These are phyloP conservation scores for Aegilops bicornis DNA, from an alignment of 176 grass and related monocot genomes.

Conservation along the genomic window DNA sequence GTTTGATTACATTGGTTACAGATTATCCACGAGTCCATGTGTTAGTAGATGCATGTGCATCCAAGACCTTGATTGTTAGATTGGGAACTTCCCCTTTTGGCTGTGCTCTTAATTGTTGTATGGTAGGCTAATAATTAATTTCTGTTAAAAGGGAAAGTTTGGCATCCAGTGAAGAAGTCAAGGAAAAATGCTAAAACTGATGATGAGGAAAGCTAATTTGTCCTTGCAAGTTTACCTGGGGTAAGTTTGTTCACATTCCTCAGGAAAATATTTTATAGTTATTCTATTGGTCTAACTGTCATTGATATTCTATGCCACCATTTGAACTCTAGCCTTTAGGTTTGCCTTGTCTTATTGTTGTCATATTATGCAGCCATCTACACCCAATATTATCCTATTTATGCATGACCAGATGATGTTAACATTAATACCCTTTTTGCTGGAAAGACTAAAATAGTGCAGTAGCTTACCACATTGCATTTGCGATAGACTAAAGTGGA, in stretches of 20 bases:
- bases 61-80: not conserved
- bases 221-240: conserved; percentile 11
- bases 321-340: conserved; percentile 1
- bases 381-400: not conserved
- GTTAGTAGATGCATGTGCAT: conserved; percentile 1
- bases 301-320: not conserved
- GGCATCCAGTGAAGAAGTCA: conserved; percentile 43
- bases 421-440: not conserved
- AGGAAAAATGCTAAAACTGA: conserved; percentile 56
- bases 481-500: not conserved
- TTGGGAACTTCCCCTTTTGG: not conserved
- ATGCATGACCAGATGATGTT: not conserved
- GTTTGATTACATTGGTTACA: not conserved
- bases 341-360: conserved; percentile 5
- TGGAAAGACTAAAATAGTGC: not conserved
- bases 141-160: conserved; percentile 49
- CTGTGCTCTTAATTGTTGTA: conserved; percentile 6
- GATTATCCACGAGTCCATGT: not conserved
- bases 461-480: not conserved
- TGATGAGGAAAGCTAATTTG: conserved; percentile 61
- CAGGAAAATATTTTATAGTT: not conserved
- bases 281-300: not conserved
- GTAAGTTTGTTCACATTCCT: conserved; percentile 35
- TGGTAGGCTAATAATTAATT: conserved; percentile 34
- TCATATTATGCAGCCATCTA: conserved; percentile 4